Base-by-base conservation (phyloP, 306 rosid species). In the Cucurbita moschata region DNA sequence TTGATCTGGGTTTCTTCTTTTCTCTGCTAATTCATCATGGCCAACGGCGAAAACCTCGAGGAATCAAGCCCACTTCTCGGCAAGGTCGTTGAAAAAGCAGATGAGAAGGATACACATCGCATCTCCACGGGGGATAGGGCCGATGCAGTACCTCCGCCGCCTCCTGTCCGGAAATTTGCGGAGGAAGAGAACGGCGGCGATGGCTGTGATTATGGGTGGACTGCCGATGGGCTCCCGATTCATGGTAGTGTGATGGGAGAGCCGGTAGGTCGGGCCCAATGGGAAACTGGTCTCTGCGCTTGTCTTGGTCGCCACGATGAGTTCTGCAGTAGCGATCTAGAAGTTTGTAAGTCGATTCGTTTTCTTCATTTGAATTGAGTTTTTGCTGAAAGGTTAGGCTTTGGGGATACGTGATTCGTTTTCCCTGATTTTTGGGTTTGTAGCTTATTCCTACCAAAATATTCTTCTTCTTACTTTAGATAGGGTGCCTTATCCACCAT, bases 271-370 rank as follows among this genome's bases (percentile, higher is more conserved):
- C 89, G 96, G 30, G 10, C 78, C 42, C 91, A 82, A 6, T 94
- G 99, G 99, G 85, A 83, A 73, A 86, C 99, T 23, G 49, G 81
- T 81, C 61, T 91, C 79, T 90, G 82, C 72, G 68, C 88, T n/a
- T 94, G 97, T 77, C 85, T 94, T 30, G 99, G 99, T 7, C 96
- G 88, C 19, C 86, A 76, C 79, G 99, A 94, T 77, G 89, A 94
- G 10, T 94, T 94, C 80, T 91, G 95, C 77, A 85, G 99, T 81
- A 84, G 91, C 86, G 99, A 90, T 88, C 86, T 94, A 50, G 99
- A 94, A 94, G 99, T 94, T 85, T 94, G 99, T 94, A 77, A 85
- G 99, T 81, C 55, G 0, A 1, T 40, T 9, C 49, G 8, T 19
- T 65, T 44, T 39, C 14, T 5, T 7, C 18, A 42, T 43, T 15